Percentiles rank a stretch among this genome's conserved stretches.
These are phyloP conservation scores for Pyrenula massariospora DNA, from an alignment of 495 filamentous ascomycete genomes.

Conservation along the genomic window DNA sequence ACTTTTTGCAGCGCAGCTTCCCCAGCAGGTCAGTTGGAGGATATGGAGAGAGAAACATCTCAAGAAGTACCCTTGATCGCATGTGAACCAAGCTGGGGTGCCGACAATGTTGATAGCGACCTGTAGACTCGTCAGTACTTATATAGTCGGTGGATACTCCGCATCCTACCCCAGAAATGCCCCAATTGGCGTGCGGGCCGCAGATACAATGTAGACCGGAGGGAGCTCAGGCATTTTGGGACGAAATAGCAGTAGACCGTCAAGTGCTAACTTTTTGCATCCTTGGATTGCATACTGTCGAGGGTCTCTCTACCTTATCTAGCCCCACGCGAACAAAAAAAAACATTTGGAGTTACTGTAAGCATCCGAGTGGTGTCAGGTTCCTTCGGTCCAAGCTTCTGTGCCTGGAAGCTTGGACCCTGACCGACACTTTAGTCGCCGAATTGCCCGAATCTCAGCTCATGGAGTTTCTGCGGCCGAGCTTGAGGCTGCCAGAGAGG, in stretches of 20 bases:
- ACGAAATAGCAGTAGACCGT: conserved; percentile 16
- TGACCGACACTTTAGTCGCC: no score
- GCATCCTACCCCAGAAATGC: conserved; percentile 75
- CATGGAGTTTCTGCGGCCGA: no score
- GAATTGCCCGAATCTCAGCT: no score
- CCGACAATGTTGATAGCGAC: conserved; percentile 74
- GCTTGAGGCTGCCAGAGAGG: no score
- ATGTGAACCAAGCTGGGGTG: conserved; percentile 77
- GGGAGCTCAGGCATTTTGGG: conserved; percentile 48
- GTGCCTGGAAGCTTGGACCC: neutral
- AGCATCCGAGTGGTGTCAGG: neutral
- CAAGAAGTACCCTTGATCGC: conserved; percentile 74
- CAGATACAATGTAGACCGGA: conserved; percentile 90
- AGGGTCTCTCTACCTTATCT: neutral
- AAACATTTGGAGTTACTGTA: neutral
- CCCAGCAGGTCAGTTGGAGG: neutral
- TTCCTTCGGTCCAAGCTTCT: neutral
- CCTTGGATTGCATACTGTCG: no score
- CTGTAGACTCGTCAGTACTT: conserved; percentile 27
- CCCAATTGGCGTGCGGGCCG: conserved; percentile 80
- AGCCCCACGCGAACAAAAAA: no score
- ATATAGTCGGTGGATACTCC: conserved; percentile 5
- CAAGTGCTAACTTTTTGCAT: no score
- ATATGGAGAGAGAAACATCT: neutral
- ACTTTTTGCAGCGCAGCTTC: conserved; percentile 76